These are phyloP conservation scores for Phytophthora capsici DNA, from an alignment of 352 stramenopile genomes.

Conservation along the genomic window DNA sequence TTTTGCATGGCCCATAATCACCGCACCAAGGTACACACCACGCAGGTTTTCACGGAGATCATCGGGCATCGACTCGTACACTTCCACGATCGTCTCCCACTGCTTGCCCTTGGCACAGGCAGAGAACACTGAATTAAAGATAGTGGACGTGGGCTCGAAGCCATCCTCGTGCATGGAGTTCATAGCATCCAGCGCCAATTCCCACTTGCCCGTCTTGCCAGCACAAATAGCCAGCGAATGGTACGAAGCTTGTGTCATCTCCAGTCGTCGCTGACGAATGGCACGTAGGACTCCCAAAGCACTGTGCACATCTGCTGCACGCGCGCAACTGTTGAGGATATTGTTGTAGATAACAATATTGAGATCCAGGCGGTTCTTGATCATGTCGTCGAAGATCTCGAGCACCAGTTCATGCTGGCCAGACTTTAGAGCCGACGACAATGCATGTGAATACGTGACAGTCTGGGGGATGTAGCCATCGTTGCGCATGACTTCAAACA, in stretches of 20 bases:
- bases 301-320: constrained; percentile 73
- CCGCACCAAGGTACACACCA: constrained; percentile 65
- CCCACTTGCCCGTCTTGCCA: constrained; percentile 75
- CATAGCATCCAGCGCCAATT: constrained; percentile 72
- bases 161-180: constrained; percentile 52
- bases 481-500: constrained; percentile 90
- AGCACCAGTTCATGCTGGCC: constrained; percentile 84
- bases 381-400: constrained; percentile 90
- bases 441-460: constrained; percentile 85
- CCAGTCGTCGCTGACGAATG: constrained; percentile 60
- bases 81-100: constrained; percentile 66
- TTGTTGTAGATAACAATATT: constrained; percentile 88
- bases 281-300: constrained; percentile 70
- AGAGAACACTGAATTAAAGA: constrained; percentile 84
- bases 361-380: constrained; percentile 72
- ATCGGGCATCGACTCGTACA: constrained; percentile 69
- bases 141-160: constrained; percentile 67
- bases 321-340: constrained; percentile 85
- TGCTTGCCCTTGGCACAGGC: constrained; percentile 79
- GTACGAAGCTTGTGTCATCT: constrained; percentile 82
- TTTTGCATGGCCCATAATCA: constrained; percentile 83
- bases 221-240: constrained; percentile 84
- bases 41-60: constrained; percentile 45
- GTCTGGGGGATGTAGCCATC: constrained; percentile 81
- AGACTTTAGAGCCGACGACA: constrained; percentile 83